Conservation (phyloP, 2,329 filamentous ascomycete species). For the Penicillium freii region DNA sequence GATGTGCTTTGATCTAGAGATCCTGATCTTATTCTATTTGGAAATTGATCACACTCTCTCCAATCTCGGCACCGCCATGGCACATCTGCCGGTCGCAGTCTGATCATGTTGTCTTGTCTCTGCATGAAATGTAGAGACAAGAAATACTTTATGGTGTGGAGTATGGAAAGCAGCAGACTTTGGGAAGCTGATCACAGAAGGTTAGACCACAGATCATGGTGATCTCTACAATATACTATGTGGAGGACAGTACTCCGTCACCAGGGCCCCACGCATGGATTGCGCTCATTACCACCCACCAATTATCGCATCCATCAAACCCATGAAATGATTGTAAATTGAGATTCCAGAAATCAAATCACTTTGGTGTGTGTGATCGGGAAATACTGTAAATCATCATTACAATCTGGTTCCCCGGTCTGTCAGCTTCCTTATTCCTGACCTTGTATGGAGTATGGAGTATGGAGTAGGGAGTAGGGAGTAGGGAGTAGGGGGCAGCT, state of each 20-base stretch:
- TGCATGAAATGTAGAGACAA: not conserved
- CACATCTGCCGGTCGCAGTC: not conserved
- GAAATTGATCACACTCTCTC: not conserved
- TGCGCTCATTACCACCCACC: not conserved
- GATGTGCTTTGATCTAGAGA: not conserved
- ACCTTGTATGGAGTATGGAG: not conserved
- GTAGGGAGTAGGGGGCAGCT: not conserved
- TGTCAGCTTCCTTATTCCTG: not conserved
- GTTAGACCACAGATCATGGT: not conserved
- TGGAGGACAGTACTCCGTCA: conserved; percentile 12
- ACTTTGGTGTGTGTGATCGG: not conserved
- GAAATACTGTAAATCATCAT: not conserved
- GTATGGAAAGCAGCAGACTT: not conserved
- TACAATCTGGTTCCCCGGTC: not conserved
- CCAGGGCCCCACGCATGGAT: not conserved
- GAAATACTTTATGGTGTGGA: not conserved
- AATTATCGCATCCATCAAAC: not conserved
- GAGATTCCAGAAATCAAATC: not conserved
- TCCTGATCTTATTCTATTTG: not conserved
- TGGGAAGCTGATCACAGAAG: not conserved
- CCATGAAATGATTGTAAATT: not conserved
- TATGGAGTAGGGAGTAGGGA: not conserved
- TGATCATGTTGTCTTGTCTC: not conserved
- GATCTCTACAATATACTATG: not conserved
- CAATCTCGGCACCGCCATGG: not conserved